phyloP scores from a whole-genome alignment of 2,329 filamentous ascomycete genomes.

The Trichoderma gracile region DNA sequence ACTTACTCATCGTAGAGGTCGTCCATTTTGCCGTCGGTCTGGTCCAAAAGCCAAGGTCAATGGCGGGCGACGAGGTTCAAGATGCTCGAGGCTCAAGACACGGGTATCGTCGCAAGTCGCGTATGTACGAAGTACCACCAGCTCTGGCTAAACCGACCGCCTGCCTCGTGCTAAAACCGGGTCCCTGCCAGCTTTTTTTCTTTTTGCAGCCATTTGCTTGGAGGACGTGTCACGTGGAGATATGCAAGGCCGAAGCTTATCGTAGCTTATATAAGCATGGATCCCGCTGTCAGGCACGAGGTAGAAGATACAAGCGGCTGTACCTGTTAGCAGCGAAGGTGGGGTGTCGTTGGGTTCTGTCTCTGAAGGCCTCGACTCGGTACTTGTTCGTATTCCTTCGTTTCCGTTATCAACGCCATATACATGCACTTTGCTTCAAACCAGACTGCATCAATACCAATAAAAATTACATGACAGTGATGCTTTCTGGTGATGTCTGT shows the following conservation, averaged over 20 bases:
- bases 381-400: too few species aligned
- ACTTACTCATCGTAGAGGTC: slow-evolving; percentile 93
- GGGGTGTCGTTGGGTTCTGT: too few species aligned
- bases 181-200: slow-evolving; percentile 31
- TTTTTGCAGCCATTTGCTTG: not conserved
- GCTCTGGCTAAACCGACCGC: slow-evolving; percentile 8
- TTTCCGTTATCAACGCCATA: too few species aligned
- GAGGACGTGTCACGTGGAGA: slow-evolving; percentile 27
- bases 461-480: too few species aligned
- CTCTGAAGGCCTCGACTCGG: too few species aligned
- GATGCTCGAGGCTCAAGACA: slow-evolving; percentile 21
- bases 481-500: too few species aligned
- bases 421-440: too few species aligned
- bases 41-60: slow-evolving; percentile 26
- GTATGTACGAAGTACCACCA: slow-evolving; percentile 5
- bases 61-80: slow-evolving; percentile 30
- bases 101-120: slow-evolving; percentile 27
- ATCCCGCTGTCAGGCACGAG: too few species aligned
- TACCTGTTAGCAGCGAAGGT: too few species aligned
- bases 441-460: too few species aligned
- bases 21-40: slow-evolving; percentile 64
- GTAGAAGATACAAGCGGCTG: too few species aligned
- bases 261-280: not conserved
- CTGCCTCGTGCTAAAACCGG: slow-evolving; percentile 22
- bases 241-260: slow-evolving; percentile 25